Evolutionary conservation across 805 yeast species (phyloP).

Genomic region (Isabelozyma rhagii): DNA sequence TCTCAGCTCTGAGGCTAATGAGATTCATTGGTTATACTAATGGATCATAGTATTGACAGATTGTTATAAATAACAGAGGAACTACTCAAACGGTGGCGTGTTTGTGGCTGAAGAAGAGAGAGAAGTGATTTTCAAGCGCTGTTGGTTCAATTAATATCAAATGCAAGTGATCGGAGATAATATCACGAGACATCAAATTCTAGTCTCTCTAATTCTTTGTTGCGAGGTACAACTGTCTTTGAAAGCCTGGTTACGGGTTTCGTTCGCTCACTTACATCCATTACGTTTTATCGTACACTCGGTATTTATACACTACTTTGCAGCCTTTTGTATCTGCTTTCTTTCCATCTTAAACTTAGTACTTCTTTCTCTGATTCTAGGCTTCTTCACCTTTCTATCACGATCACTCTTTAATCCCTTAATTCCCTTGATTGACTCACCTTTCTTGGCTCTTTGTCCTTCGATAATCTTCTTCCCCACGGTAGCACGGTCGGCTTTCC

Average conservation of each 20-base stretch:
- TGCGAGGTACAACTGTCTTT: neutral
- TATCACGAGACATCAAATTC: too few species aligned
- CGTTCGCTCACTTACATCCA: neutral
- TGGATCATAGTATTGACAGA: too few species aligned
- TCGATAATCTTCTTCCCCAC: slow-evolving; percentile 60
- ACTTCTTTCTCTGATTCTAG: slow-evolving; percentile 55
- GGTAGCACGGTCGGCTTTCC: slow-evolving; percentile 74
- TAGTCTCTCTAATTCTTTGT: neutral
- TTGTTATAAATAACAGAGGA: too few species aligned
- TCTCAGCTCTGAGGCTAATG: too few species aligned
- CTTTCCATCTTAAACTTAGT: slow-evolving; percentile 46
- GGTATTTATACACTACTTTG: neutral
- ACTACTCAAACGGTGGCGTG: too few species aligned
- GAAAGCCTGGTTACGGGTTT: neutral
- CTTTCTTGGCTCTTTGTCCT: slow-evolving; percentile 77
- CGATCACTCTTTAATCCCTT: slow-evolving; percentile 47
- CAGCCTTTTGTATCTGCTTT: slow-evolving; percentile 15
- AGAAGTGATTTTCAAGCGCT: too few species aligned
- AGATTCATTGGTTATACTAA: too few species aligned
- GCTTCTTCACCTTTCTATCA: slow-evolving; percentile 47
- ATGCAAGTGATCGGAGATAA: too few species aligned
- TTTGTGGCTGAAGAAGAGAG: too few species aligned
- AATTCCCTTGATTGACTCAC: slow-evolving; percentile 57
- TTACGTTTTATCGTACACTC: too few species aligned
- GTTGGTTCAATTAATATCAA: too few species aligned